phyloP scores from a whole-genome alignment of 306 rosid genomes.

The Quercus engelmannii region DNA sequence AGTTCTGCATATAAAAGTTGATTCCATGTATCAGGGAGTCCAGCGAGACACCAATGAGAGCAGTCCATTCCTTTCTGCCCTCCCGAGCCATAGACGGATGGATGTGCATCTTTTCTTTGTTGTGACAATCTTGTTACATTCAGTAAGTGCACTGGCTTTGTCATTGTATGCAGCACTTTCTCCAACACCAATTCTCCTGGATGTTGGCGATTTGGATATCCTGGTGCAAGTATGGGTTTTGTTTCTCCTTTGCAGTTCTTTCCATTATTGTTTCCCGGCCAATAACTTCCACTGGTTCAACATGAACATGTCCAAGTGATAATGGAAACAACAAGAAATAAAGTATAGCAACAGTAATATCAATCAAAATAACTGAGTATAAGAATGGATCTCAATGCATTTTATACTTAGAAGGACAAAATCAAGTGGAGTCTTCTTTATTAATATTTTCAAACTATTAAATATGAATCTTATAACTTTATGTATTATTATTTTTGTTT shows the following conservation, averaged over 20 bases:
- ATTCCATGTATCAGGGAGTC: constrained; percentile 45
- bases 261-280: constrained; percentile 26
- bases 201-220: not conserved
- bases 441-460: too few species aligned
- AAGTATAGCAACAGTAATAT: too few species aligned
- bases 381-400: too few species aligned
- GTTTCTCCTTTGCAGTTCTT: constrained; percentile 11
- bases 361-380: too few species aligned
- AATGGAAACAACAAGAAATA: too few species aligned
- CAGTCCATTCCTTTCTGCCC: constrained; percentile 16
- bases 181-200: not conserved
- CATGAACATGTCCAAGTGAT: too few species aligned
- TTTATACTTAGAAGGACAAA: too few species aligned
- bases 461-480: too few species aligned
- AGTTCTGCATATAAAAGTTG: constrained; percentile 16
- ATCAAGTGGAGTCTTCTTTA: too few species aligned
- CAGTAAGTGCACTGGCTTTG: constrained; percentile 10
- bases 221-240: not conserved
- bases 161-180: not conserved
- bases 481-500: too few species aligned
- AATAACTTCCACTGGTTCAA: not conserved
- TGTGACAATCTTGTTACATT: constrained; percentile 7
- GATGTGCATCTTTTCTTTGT: constrained; percentile 20
- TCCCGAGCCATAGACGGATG: not conserved
- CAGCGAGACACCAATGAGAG: constrained; percentile 35